Evolutionary conservation across 2,329 filamentous ascomycete species (phyloP).

Genomic region (Colletotrichum simmondsii): DNA sequence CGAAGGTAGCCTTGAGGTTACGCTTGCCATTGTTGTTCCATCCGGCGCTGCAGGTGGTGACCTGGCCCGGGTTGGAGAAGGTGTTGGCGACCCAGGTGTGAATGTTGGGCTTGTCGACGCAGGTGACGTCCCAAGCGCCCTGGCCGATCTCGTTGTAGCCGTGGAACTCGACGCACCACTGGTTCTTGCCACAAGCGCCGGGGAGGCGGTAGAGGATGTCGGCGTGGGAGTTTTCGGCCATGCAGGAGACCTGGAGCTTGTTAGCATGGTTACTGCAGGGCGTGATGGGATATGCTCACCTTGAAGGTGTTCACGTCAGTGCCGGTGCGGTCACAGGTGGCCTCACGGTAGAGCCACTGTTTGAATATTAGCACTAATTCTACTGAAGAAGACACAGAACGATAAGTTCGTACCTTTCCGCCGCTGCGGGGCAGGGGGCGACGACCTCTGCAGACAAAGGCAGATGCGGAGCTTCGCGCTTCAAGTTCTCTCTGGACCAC

Average conservation of each 20-base stretch:
- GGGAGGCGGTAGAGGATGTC: background rate
- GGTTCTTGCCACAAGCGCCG: background rate
- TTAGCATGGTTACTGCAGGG: no score
- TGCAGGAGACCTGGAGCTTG: background rate
- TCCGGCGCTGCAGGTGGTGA: slow-evolving; percentile 10
- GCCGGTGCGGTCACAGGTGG: slow-evolving; percentile 1
- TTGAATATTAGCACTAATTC: no score
- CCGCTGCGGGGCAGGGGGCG: no score
- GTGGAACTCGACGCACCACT: slow-evolving; percentile 20
- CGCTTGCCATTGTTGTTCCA: slow-evolving; percentile 14
- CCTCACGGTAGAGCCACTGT: background rate
- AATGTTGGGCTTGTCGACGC: slow-evolving; percentile 6
- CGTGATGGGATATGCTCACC: no score
- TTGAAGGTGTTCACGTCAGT: slow-evolving; percentile 7
- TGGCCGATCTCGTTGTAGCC: slow-evolving; percentile 1
- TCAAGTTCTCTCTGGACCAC: no score
- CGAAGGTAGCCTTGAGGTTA: slow-evolving; percentile 2
- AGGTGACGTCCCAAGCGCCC: background rate
- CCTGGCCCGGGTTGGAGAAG: background rate
- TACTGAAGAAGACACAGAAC: no score
- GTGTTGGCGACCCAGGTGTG: slow-evolving; percentile 5
- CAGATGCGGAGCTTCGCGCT: no score
- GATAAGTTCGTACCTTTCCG: no score
- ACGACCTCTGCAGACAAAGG: no score
- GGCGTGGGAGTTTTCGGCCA: slow-evolving; percentile 4